A percentile compares a stretch with the other conserved stretches of the same genome.
Evolutionary conservation across 2,329 filamentous ascomycete species (phyloP).

Genomic region (Ophiostoma piceae): DNA sequence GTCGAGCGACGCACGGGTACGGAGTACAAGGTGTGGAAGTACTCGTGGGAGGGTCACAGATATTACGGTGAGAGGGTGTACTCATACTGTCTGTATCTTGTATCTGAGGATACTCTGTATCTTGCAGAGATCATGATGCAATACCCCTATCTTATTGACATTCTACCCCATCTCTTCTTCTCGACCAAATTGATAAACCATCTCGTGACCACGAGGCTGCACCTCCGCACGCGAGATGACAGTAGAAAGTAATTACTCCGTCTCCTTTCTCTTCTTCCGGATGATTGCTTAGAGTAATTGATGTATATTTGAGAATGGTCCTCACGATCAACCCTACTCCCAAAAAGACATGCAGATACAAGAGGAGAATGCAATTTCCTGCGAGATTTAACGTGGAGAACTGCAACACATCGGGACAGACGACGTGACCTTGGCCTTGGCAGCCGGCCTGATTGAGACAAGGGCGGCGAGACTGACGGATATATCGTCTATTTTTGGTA

Average conservation of each 20-base stretch:
- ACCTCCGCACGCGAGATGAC: background rate
- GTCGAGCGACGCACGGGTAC: background rate
- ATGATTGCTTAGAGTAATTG: too few relatives aligned
- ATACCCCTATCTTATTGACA: background rate
- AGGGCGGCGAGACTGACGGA: conserved; percentile 3
- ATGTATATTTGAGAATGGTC: too few relatives aligned
- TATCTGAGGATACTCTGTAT: background rate
- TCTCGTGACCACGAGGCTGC: background rate
- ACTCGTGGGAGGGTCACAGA: background rate
- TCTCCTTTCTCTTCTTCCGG: too few relatives aligned
- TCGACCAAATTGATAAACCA: background rate
- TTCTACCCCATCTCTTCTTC: background rate
- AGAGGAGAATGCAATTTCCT: conserved; percentile 16
- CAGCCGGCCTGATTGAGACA: conserved; percentile 9
- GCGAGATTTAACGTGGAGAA: conserved; percentile 17
- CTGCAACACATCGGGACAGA: conserved; percentile 4
- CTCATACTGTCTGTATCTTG: background rate
- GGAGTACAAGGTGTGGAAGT: background rate
- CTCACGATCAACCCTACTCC: too few relatives aligned
- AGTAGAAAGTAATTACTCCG: too few relatives aligned
- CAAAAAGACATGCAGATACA: background rate
- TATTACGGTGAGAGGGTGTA: conserved; percentile 3
- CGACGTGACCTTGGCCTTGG: conserved; percentile 12
- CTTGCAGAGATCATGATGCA: background rate
- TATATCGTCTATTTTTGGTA: conserved; percentile 8